These are phyloP conservation scores for Moringa oleifera DNA, from an alignment of 345 rosid genomes.

Conservation along the genomic window DNA sequence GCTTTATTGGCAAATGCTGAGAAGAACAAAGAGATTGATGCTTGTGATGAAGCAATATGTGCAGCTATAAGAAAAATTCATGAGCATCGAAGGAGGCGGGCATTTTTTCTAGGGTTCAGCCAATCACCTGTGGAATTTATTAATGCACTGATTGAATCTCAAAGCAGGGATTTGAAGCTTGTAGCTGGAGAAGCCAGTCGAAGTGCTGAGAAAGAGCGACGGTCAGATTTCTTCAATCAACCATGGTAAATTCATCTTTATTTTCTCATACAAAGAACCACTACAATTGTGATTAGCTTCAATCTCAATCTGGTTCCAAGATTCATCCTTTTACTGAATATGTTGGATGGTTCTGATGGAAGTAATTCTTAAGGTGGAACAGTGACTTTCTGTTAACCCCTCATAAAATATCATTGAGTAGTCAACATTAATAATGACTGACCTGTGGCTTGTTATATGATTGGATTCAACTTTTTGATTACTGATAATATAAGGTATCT, in stretches of 20 bases:
- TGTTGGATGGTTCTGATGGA: no score
- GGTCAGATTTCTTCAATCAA: conserved; percentile 85
- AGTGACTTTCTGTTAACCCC: no score
- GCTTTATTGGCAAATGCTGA: conserved; percentile 83
- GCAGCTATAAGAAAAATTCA: conserved; percentile 87
- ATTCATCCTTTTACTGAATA: no score
- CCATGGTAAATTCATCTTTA: conserved; percentile 63
- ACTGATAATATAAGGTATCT: no score
- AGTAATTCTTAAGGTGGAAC: no score
- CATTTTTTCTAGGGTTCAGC: conserved; percentile 95
- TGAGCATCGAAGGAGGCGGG: conserved; percentile 87
- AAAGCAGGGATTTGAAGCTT: conserved; percentile 81
- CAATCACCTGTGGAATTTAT: conserved; percentile 96
- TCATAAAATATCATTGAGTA: no score
- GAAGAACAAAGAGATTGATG: conserved; percentile 93
- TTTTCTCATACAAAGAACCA: background rate
- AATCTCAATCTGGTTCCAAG: background rate
- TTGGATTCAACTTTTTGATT: no score
- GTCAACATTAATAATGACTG: background rate
- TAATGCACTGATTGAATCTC: conserved; percentile 88
- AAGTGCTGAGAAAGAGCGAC: conserved; percentile 82
- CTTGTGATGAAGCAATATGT: conserved; percentile 94
- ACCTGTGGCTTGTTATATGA: background rate
- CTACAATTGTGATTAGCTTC: background rate
- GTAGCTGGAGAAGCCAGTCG: conserved; percentile 88